Evolutionary conservation across 306 rosid genomes (phyloP).

Genomic region (Lagenaria siceraria): DNA sequence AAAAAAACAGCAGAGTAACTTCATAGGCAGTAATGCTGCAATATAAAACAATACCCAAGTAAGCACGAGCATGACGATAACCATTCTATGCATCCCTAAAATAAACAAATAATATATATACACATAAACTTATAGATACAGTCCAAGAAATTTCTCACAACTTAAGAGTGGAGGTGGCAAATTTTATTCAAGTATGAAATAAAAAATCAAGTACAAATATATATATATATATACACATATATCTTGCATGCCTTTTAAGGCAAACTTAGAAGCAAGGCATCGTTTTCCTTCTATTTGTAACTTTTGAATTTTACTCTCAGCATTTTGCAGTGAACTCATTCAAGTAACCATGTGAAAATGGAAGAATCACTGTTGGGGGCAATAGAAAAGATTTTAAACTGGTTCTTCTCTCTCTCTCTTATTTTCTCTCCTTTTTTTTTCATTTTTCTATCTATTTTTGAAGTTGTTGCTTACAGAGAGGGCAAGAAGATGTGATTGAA

Average conservation of each 20-base stretch:
- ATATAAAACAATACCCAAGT: too few relatives aligned
- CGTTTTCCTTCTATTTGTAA: not conserved
- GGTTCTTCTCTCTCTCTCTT: too few relatives aligned
- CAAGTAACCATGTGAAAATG: not conserved
- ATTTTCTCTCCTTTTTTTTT: too few relatives aligned
- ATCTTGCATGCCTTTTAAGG: not conserved
- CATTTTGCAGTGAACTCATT: not conserved
- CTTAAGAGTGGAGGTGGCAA: not conserved
- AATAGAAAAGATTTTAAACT: not conserved
- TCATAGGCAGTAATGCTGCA: not conserved
- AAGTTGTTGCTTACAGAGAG: conserved; percentile 89
- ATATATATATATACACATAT: not conserved
- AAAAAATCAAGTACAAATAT: not conserved
- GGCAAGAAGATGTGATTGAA: conserved; percentile 63
- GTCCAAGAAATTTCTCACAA: not conserved
- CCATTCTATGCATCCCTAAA: not conserved
- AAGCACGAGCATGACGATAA: not conserved
- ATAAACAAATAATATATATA: not conserved
- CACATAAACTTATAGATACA: not conserved
- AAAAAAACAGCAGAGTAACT: too few relatives aligned
- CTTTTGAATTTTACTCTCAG: not conserved
- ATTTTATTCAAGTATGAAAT: not conserved
- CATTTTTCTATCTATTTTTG: not conserved
- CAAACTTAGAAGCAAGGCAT: not conserved
- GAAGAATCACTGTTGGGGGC: not conserved